Base-by-base conservation (phyloP, 2,329 filamentous ascomycete genomes). In the Diaporthe caulivora region DNA sequence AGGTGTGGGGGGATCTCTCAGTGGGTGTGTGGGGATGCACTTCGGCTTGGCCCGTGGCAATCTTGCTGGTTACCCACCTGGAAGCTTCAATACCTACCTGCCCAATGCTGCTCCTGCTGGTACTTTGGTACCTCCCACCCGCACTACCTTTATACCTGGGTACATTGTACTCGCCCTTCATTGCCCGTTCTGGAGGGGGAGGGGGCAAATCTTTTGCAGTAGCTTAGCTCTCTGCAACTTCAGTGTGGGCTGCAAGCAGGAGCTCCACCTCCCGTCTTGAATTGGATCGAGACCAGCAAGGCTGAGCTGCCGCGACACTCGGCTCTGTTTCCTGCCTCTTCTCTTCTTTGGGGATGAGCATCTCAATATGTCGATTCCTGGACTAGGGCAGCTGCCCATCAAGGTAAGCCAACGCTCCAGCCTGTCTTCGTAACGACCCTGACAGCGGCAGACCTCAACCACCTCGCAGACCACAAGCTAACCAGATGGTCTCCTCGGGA, bases 321-420 rank as follows among this genome's bases (percentile, higher is more conserved):
- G 26, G 37, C 47, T n/a, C 69, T 18, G 37, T 49, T 65, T 69
- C 47, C 34, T 40, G 34, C 31, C 42, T n/a, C 24, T 58, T 58
- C 29, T 37, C 69, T 42, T 72, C 72, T 71, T 76, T 54, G 73
- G 78, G 76, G 77, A 70, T 53, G 54, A 64, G n/a, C 54, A 42
- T 60, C 42, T 51, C 64, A 51, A 40, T 8, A 94, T 94, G 92
- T 94, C 92, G 78, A 92, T 94, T 81, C 92, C 92, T 77, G 92
- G 92, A 79, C 84, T 94, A 82, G 92, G 92, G 78, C 90, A 94
- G 80, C 90, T 92, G 70, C 89, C 90, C 75, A 86, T 88, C 75
- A 85, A 90, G 79, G 91, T 91, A 83, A 83, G 84, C 64, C 60
- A 51, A 24, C 13, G 2, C 2, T 62, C 29, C 26, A 31, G 11